phyloP scores from a whole-genome alignment of 768 basidiomycete genomes.

The Stropharia rugosoannulata region DNA sequence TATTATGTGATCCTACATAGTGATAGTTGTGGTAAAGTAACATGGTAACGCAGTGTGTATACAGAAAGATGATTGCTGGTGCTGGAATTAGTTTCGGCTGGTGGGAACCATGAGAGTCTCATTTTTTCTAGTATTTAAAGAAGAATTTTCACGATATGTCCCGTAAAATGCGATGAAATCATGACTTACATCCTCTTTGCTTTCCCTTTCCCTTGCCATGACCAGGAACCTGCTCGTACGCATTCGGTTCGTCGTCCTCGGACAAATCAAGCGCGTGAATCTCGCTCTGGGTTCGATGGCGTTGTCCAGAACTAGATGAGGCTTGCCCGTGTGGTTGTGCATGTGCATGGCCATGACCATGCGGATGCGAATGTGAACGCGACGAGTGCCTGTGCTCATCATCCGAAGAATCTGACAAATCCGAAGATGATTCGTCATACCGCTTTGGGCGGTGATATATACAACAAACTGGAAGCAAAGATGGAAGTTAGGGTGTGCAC shows the following conservation, averaged over 20 bases:
- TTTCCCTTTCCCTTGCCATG: constrained; percentile 35
- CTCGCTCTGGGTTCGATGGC: constrained; percentile 7
- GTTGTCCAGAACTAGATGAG: neutral
- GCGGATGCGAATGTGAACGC: constrained; percentile 10
- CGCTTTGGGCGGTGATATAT: constrained; percentile 83
- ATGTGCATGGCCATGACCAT: neutral
- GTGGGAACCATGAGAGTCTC: too few species aligned
- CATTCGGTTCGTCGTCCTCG: constrained; percentile 38
- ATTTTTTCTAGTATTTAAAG: too few species aligned
- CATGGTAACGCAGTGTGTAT: too few species aligned
- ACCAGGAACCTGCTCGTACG: constrained; percentile 45
- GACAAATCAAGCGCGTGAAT: constrained; percentile 23
- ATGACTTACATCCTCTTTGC: neutral
- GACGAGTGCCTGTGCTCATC: constrained; percentile 25
- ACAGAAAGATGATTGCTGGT: too few species aligned
- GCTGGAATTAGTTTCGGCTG: too few species aligned
- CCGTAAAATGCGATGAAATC: too few species aligned
- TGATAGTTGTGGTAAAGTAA: too few species aligned
- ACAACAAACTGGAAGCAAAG: constrained; percentile 76
- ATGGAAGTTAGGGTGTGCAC: neutral
- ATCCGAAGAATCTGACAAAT: constrained; percentile 52
- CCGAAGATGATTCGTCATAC: constrained; percentile 83
- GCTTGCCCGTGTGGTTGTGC: too few species aligned
- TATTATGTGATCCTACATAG: too few species aligned
- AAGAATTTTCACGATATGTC: too few species aligned